Conservation (phyloP, 2,329 filamentous ascomycete species). For the Ophiosphaerella korrae region DNA sequence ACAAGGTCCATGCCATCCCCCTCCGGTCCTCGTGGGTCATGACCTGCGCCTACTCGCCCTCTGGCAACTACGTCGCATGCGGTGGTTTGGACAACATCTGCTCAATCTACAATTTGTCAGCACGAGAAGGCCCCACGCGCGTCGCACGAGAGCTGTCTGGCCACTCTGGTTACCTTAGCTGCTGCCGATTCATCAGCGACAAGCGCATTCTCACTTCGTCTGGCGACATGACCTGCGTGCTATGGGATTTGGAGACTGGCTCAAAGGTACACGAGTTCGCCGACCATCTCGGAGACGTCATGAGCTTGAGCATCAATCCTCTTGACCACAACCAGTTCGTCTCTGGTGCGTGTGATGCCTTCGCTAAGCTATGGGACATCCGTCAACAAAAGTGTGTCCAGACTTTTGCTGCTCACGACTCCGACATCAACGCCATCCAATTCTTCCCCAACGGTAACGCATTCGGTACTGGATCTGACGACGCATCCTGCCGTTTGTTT, state of each 20-base stretch:
- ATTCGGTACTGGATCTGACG: constrained; percentile 96
- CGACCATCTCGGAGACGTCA: constrained; percentile 96
- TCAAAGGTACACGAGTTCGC: constrained; percentile 98
- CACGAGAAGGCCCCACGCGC: constrained; percentile 93
- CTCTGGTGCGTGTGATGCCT: constrained; percentile 97
- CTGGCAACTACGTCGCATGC: constrained; percentile 97
- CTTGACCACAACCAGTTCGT: constrained; percentile 99
- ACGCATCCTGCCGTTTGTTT: constrained; percentile 95
- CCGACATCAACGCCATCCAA: constrained; percentile 98
- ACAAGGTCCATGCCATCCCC: constrained; percentile 98
- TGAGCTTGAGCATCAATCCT: constrained; percentile 99
- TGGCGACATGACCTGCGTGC: constrained; percentile 99
- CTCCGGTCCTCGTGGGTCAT: constrained; percentile 99
- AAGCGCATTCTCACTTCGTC: constrained; percentile 96
- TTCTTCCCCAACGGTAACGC: constrained; percentile 99
- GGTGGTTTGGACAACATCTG: constrained; percentile 99
- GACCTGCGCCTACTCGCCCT: constrained; percentile 98
- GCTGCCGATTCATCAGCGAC: constrained; percentile 99
- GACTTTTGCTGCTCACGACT: constrained; percentile 97
- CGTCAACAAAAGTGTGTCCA: constrained; percentile 97
- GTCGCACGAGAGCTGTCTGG: constrained; percentile 95
- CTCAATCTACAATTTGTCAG: constrained; percentile 98
- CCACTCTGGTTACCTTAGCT: constrained; percentile 95
- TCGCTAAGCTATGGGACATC: constrained; percentile 98
- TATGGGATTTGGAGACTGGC: constrained; percentile 98